A percentile compares a stretch with the other conserved stretches of the same genome.
These are phyloP conservation scores for Nannizzia gypsea DNA, from an alignment of 2,329 filamentous ascomycete genomes.

Conservation along the genomic window DNA sequence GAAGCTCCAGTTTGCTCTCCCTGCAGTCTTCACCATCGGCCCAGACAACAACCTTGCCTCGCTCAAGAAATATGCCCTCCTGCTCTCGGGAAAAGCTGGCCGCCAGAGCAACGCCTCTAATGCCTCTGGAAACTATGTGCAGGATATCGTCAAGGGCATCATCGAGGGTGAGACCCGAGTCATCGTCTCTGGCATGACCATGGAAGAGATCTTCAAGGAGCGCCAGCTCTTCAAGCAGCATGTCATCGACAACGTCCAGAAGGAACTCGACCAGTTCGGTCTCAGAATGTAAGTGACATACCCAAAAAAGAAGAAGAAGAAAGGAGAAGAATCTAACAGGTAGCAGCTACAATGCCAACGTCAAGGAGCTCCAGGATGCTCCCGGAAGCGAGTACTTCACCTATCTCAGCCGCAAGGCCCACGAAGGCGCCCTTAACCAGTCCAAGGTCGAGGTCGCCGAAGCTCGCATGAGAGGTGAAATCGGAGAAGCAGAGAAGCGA, in stretches of 20 bases:
- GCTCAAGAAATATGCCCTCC: constrained; percentile 69
- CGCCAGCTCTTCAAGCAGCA: constrained; percentile 65
- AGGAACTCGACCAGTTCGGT: constrained; percentile 69
- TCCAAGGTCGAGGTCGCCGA: constrained; percentile 52
- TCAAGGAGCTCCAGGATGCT: constrained; percentile 78
- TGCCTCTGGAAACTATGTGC: constrained; percentile 51
- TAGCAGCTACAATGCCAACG: constrained; percentile 57
- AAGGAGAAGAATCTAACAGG: neutral
- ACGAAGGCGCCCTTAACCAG: constrained; percentile 75
- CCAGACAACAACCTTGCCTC: constrained; percentile 60
- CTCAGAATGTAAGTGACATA: constrained; percentile 49
- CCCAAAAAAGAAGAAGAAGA: neutral
- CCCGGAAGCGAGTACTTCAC: constrained; percentile 73
- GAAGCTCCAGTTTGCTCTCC: constrained; percentile 71
- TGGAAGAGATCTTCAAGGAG: constrained; percentile 79
- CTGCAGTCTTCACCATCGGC: constrained; percentile 76
- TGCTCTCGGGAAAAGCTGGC: constrained; percentile 55
- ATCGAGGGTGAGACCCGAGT: constrained; percentile 80
- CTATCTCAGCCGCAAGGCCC: constrained; percentile 68
- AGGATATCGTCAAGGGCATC: constrained; percentile 78
- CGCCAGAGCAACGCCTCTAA: constrained; percentile 30
- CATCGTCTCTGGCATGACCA: constrained; percentile 78
- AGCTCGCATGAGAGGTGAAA: constrained; percentile 50
- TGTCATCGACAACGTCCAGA: constrained; percentile 63
- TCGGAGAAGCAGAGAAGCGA: constrained; percentile 58